Evolutionary conservation across 1,284 basidiomycete genomes (phyloP).

Genomic region (Leccinum subfulvum): DNA sequence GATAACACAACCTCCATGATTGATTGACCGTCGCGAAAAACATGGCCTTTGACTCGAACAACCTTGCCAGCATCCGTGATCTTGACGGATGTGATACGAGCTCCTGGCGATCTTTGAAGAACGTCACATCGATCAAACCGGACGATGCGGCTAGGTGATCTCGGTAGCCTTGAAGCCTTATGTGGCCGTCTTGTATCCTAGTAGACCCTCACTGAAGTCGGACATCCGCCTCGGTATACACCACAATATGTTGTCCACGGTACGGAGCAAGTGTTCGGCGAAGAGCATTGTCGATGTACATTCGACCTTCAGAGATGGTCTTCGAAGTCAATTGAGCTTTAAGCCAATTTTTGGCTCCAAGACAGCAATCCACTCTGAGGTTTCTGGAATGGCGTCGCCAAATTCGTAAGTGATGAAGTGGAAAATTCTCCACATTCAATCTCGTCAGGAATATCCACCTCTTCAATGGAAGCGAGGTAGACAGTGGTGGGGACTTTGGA

Average conservation of each 20-base stretch:
- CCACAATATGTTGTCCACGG: conserved; percentile 71
- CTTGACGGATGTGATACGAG: conserved; percentile 84
- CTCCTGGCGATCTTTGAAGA: conserved; percentile 87
- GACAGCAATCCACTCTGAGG: conserved; percentile 84
- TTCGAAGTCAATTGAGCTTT: conserved; percentile 81
- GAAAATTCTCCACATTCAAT: conserved; percentile 50
- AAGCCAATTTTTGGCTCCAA: conserved; percentile 76
- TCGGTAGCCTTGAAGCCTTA: conserved; percentile 85
- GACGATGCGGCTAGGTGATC: conserved; percentile 59
- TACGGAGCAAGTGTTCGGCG: conserved; percentile 86
- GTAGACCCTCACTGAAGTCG: conserved; percentile 61
- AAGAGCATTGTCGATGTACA: conserved; percentile 89
- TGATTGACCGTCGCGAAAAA: conserved; percentile 71
- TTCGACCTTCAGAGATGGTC: conserved; percentile 82
- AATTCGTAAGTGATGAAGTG: conserved; percentile 59
- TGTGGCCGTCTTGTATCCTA: conserved; percentile 73
- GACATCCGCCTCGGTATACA: conserved; percentile 48
- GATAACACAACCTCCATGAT: conserved; percentile 93
- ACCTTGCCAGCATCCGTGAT: conserved; percentile 93
- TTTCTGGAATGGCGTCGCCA: conserved; percentile 54
- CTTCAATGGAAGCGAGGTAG: conserved; percentile 69
- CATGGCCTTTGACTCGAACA: conserved; percentile 88
- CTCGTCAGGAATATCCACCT: conserved; percentile 41
- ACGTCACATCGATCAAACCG: conserved; percentile 70
- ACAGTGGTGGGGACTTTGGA: conserved; percentile 70